Percentiles rank a stretch among this genome's conserved stretches.
Evolutionary conservation across 306 rosid genomes (phyloP).

Genomic region (Rosa lucieae): DNA sequence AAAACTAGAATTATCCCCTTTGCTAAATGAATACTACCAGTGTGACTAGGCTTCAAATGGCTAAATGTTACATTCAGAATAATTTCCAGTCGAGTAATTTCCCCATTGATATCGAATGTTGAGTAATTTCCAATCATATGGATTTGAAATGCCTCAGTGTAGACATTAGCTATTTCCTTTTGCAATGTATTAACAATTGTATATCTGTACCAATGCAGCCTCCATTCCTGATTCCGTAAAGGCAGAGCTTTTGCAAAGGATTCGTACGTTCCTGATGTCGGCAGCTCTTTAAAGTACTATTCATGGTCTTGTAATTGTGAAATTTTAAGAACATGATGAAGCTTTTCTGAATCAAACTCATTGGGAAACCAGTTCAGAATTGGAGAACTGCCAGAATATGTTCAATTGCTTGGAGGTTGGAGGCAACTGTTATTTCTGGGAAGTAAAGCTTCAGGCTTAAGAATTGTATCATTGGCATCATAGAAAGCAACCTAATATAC

Average conservation of each 20-base stretch:
- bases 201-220: conserved; percentile 42
- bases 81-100: too few relatives aligned
- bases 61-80: neutral
- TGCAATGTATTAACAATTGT: neutral
- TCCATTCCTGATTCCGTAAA: conserved; percentile 82
- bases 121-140: neutral
- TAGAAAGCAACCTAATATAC: conserved; percentile 1
- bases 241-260: conserved; percentile 84
- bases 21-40: neutral
- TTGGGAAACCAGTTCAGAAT: neutral
- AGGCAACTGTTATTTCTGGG: neutral
- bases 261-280: conserved; percentile 63
- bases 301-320: neutral
- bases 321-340: neutral
- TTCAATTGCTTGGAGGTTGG: neutral
- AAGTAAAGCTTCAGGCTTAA: neutral
- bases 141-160: neutral
- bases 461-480: neutral
- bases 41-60: neutral
- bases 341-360: conserved; percentile 9
- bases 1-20: neutral
- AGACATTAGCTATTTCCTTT: neutral
- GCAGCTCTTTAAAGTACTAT: conserved; percentile 46
- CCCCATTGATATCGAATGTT: neutral
- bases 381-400: conserved; percentile 3